These are phyloP conservation scores for Termitomyces sp. DNA, from an alignment of 768 basidiomycete species.

Conservation along the genomic window DNA sequence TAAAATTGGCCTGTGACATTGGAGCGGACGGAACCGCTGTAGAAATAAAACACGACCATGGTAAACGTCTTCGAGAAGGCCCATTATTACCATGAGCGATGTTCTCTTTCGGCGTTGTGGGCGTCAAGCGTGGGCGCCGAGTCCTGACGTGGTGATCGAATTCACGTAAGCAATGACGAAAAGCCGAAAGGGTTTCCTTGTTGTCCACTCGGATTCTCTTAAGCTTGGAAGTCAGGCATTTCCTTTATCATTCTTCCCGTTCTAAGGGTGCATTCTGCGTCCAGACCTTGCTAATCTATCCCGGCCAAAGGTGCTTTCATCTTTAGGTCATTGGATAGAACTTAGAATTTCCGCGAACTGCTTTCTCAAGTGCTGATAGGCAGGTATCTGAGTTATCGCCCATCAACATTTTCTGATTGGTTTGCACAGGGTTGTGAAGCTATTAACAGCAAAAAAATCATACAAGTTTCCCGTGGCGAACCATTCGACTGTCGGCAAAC, in stretches of 20 bases:
- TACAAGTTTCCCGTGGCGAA: neutral
- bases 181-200: neutral
- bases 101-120: neutral
- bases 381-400: neutral
- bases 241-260: too few relatives aligned
- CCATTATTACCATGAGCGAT: neutral
- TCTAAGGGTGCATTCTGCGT: neutral
- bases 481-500: neutral
- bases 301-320: neutral
- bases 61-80: neutral
- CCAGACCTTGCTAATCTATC: neutral
- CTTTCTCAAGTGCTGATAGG: neutral
- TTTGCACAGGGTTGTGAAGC: neutral
- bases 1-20: neutral
- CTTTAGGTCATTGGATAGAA: neutral
- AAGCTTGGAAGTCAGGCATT: neutral
- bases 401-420: neutral
- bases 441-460: neutral
- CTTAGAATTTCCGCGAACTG: neutral
- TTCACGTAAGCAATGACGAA: constrained; percentile 14
- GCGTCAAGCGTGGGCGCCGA: neutral
- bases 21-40: neutral
- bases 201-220: neutral
- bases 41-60: neutral
- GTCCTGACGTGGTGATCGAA: constrained; percentile 1